Base-by-base conservation (phyloP, 345 rosid genomes). In the Ceriops zippeliana region DNA sequence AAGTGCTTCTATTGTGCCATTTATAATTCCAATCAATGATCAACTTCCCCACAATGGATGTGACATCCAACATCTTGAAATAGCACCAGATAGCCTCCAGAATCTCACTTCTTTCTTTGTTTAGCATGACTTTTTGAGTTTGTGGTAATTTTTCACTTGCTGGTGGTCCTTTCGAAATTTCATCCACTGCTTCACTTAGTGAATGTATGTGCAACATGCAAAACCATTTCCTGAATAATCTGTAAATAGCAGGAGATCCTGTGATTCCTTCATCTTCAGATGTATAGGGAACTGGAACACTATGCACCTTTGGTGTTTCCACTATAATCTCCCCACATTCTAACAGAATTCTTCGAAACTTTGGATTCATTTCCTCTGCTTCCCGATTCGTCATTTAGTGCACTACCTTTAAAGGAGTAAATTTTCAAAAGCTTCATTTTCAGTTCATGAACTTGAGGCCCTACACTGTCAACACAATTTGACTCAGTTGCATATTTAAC, bases 181-280 rank as follows among this genome's bases (percentile, higher is more conserved):
- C 86, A 69, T 84, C 85, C 64, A 65, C 76, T 61, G 73, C 86
- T 78, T 83, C 84, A 80, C 69, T 69, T 42, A 80, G 83, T 65
- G 87, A 71, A 21, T 83, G 87, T 38, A 88, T 80, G 56, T 80
- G 75, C 78, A 86, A 65, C 78, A 83, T 65, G 70, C 80, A 82
- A 71, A 90, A 77, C 98, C 96, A 90, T 78, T 87, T 90, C 85
- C 83, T 88, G 77, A 92, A 90, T 63, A 88, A 80, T 66, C 75
- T 83, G 62, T 84, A 89, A 70, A 90, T 87, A 77, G 93, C 91
- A 57, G 90, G 87, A 9, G 91, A 87, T 47, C 86, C 89, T 61
- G 78, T 71, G 60, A 84, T 62, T 24, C 86, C 77, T 59, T 83
- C 90, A 28, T 79, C 72, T 73, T 86, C 87, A 6, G 91, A 83